Conservation (phyloP, 2,329 filamentous ascomycete species). For the Lachnellula hyalina region DNA sequence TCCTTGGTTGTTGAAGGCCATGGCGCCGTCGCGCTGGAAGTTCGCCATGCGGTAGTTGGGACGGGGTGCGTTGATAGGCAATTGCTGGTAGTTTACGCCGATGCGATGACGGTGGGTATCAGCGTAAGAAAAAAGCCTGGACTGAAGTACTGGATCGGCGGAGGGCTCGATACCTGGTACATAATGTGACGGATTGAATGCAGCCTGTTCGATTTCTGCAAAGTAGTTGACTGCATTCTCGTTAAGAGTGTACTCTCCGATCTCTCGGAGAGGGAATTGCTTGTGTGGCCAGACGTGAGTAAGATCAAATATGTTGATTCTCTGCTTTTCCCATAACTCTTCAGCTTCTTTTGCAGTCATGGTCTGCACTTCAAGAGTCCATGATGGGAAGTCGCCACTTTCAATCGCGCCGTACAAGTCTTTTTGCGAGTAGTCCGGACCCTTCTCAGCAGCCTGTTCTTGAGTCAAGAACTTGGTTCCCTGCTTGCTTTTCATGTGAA, state of each 20-base stretch:
- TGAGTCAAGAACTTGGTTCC: conserved; percentile 47
- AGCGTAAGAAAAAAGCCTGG: conserved; percentile 63
- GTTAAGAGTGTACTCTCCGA: conserved; percentile 45
- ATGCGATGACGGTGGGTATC: conserved; percentile 55
- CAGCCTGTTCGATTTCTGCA: conserved; percentile 62
- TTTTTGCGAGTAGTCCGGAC: conserved; percentile 46
- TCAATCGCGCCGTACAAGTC: conserved; percentile 51
- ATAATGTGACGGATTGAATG: conserved; percentile 61
- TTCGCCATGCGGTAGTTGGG: conserved; percentile 32
- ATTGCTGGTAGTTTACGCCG: conserved; percentile 53
- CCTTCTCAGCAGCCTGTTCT: conserved; percentile 41
- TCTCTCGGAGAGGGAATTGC: conserved; percentile 41
- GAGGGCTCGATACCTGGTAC: conserved; percentile 62
- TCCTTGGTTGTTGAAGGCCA: conserved; percentile 41
- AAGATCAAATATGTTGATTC: conserved; percentile 48
- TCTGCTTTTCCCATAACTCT: conserved; percentile 37
- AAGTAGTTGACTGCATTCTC: conserved; percentile 52
- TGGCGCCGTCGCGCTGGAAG: conserved; percentile 35
- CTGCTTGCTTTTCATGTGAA: conserved; percentile 48
- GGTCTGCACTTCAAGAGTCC: conserved; percentile 49
- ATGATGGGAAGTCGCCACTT: conserved; percentile 47
- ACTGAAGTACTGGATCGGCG: conserved; percentile 63
- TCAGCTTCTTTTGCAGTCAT: conserved; percentile 47
- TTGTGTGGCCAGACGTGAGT: conserved; percentile 50
- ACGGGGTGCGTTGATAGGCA: conserved; percentile 39